Conservation (phyloP, 768 basidiomycete species). For the Leccinum olivaceopallidum region DNA sequence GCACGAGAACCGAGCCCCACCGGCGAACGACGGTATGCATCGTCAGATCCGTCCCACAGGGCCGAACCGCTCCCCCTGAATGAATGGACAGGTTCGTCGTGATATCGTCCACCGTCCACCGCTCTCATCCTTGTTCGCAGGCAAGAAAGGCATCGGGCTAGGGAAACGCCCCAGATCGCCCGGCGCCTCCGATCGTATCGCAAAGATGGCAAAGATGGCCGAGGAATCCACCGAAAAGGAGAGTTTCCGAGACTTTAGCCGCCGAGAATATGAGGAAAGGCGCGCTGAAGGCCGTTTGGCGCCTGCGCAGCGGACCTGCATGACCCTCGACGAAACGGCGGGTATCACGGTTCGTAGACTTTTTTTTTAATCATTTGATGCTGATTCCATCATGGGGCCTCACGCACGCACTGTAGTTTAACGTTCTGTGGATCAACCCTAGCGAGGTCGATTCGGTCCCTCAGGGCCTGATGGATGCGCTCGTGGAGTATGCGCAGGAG, state of each 20-base stretch:
- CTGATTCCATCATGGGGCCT: slow-evolving; percentile 7
- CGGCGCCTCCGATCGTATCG: slow-evolving; percentile 57
- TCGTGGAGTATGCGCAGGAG: slow-evolving; percentile 42
- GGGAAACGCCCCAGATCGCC: slow-evolving; percentile 72
- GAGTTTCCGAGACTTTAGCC: slow-evolving; percentile 68
- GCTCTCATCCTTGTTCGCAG: slow-evolving; percentile 40
- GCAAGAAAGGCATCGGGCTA: slow-evolving; percentile 74
- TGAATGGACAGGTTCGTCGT: slow-evolving; percentile 76
- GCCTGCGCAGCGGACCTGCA: slow-evolving; percentile 74
- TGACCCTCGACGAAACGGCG: slow-evolving; percentile 70
- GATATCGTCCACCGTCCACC: background rate
- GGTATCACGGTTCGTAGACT: slow-evolving; percentile 49
- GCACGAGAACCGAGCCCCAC: slow-evolving; percentile 6
- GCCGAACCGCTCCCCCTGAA: slow-evolving; percentile 71
- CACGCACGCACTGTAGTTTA: slow-evolving; percentile 54
- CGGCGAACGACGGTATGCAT: background rate
- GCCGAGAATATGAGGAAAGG: slow-evolving; percentile 73
- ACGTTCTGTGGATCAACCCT: slow-evolving; percentile 53
- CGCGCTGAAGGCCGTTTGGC: slow-evolving; percentile 70
- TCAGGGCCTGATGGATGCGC: slow-evolving; percentile 56
- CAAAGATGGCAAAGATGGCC: slow-evolving; percentile 69
- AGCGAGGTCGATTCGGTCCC: slow-evolving; percentile 66
- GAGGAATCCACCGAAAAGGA: slow-evolving; percentile 49
- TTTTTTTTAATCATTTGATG: background rate
- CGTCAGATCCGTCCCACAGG: slow-evolving; percentile 40